Conservation (phyloP, 192 early-diverging fungal species). For the Umbelopsis isabellina region DNA sequence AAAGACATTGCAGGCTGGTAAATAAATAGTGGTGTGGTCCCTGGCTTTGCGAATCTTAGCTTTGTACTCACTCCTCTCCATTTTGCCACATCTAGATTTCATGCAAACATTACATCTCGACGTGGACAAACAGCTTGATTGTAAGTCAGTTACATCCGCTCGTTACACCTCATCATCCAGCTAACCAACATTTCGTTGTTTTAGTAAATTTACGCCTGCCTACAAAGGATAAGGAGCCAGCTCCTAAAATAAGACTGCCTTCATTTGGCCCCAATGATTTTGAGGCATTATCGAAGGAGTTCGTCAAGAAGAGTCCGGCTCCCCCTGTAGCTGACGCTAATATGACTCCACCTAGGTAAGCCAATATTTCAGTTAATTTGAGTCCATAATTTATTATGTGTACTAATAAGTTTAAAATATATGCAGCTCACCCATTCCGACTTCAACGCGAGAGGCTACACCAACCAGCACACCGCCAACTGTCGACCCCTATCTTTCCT, state of each 20-base stretch:
- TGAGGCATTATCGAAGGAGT: constrained; percentile 15
- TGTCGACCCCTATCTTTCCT: constrained; percentile 26
- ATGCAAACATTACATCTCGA: constrained; percentile 14
- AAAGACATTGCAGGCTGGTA: constrained; percentile 10
- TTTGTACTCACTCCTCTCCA: not conserved
- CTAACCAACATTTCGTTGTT: not conserved
- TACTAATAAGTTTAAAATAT: not conserved
- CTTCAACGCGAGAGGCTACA: not conserved
- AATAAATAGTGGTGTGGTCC: not conserved
- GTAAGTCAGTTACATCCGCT: not conserved
- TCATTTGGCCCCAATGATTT: constrained; percentile 27
- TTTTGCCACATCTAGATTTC: not conserved
- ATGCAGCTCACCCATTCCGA: constrained; percentile 6
- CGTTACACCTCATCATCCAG: not conserved
- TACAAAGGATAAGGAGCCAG: constrained; percentile 21
- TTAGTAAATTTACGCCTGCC: constrained; percentile 35
- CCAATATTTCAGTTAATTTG: not conserved
- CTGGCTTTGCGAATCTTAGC: not conserved
- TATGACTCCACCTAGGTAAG: constrained; percentile 10
- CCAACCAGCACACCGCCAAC: not conserved
- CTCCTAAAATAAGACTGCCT: constrained; percentile 25
- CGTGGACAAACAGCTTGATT: constrained; percentile 2
- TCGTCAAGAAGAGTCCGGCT: constrained; percentile 1
- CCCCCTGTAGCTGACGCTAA: not conserved
- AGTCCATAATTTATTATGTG: not conserved